phyloP scores from a whole-genome alignment of 176 grass and related monocot genomes.

The Puccinellia tenuiflora region DNA sequence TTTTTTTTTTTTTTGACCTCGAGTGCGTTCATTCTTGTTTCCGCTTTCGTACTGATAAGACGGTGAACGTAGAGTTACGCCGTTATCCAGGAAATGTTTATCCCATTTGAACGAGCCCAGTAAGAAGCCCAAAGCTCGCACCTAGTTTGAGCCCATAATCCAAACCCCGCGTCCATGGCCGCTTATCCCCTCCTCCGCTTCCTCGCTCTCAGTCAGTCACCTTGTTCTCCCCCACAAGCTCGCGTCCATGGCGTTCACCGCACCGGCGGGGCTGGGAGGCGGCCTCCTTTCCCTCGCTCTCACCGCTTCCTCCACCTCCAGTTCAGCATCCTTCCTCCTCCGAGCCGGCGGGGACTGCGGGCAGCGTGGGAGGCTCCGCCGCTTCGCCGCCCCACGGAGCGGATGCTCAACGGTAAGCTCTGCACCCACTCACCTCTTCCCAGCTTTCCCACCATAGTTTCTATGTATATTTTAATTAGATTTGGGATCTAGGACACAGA shows the following conservation, averaged over 20 bases:
- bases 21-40: neutral
- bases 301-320: neutral
- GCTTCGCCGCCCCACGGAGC: neutral
- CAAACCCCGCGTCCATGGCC: neutral
- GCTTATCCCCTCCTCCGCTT: slow-evolving; percentile 6
- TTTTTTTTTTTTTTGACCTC: no score
- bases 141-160: neutral
- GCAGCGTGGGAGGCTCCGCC: neutral
- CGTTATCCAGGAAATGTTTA: neutral
- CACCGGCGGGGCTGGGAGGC: neutral
- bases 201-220: neutral
- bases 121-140: neutral
- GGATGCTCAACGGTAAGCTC: neutral
- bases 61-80: neutral
- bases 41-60: neutral
- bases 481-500: neutral
- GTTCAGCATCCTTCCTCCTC: neutral
- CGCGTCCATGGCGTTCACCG: slow-evolving; percentile 32
- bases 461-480: neutral
- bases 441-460: neutral
- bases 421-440: neutral
- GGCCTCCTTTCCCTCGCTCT: neutral
- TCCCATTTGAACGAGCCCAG: neutral
- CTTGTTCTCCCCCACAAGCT: neutral
- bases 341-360: neutral